phyloP scores from a whole-genome alignment of 202 grass and related monocot genomes.

The Cymbopogon flexuosus region DNA sequence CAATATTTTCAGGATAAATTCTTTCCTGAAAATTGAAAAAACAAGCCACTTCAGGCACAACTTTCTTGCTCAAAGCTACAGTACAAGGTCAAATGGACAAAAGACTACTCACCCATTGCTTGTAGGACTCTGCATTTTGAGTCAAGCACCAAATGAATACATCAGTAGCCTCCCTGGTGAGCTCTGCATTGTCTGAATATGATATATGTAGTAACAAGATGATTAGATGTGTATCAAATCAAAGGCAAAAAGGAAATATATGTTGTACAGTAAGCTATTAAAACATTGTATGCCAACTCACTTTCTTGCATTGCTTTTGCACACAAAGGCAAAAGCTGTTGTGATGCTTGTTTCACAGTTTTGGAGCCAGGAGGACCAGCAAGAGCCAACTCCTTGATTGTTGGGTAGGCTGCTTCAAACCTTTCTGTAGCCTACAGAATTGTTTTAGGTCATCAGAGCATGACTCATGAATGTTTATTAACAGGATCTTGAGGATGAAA shows the following conservation, averaged over 20 bases:
- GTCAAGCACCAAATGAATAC: conserved; percentile 85
- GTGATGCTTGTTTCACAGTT: conserved; percentile 81
- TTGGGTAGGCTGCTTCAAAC: conserved; percentile 70
- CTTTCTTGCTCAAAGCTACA: neutral
- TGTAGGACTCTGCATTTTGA: conserved; percentile 80
- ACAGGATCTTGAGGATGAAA: neutral
- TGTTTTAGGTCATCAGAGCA: conserved; percentile 22
- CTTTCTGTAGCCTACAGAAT: conserved; percentile 90
- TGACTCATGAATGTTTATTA: neutral
- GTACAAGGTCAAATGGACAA: neutral
- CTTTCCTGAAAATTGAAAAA: conserved; percentile 54
- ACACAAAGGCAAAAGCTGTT: conserved; percentile 67
- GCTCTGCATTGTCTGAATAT: conserved; percentile 70
- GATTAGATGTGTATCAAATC: conserved; percentile 15
- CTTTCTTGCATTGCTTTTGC: conserved; percentile 90
- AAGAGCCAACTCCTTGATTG: conserved; percentile 80
- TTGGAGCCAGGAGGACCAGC: conserved; percentile 72
- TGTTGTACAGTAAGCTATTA: neutral
- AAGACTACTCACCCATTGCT: conserved; percentile 73
- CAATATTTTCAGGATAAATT: conserved; percentile 58
- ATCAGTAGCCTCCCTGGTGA: conserved; percentile 63
- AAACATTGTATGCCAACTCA: conserved; percentile 32
- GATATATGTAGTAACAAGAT: neutral
- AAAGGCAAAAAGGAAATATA: neutral
- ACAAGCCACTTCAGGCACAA: neutral